These are phyloP conservation scores for Kodamaea sp. DNA, from an alignment of 1,139 yeast species.

Conservation along the genomic window DNA sequence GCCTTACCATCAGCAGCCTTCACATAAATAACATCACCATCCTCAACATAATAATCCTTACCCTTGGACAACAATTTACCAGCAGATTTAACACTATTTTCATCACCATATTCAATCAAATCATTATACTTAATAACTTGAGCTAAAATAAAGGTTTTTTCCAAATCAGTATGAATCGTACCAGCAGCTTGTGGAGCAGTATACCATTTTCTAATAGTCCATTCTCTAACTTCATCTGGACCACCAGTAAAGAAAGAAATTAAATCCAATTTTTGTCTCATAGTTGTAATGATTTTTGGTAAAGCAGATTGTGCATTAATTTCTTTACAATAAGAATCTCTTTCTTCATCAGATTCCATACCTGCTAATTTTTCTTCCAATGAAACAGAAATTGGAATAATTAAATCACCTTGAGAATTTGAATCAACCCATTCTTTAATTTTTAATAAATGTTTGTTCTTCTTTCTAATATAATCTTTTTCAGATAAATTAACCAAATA, in stretches of 20 bases:
- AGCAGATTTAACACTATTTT: conserved; percentile 80
- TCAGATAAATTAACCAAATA: conserved; percentile 93
- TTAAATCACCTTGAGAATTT: conserved; percentile 89
- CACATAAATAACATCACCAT: conserved; percentile 85
- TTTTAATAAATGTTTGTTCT: conserved; percentile 87
- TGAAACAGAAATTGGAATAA: conserved; percentile 90
- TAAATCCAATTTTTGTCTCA: conserved; percentile 81
- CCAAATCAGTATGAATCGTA: conserved; percentile 68
- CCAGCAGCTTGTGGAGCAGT: conserved; percentile 91
- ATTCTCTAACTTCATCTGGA: conserved; percentile 82
- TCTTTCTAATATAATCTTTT: conserved; percentile 92
- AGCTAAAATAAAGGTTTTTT: conserved; percentile 48
- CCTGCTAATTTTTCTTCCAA: conserved; percentile 90
- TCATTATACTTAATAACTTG: conserved; percentile 47
- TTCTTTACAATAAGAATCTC: conserved; percentile 83
- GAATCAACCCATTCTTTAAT: conserved; percentile 97
- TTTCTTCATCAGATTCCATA: conserved; percentile 88
- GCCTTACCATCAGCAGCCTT: conserved; percentile 96
- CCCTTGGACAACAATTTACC: conserved; percentile 95
- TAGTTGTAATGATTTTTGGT: conserved; percentile 80
- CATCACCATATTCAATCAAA: conserved; percentile 79
- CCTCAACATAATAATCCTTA: conserved; percentile 90
- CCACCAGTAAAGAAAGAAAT: conserved; percentile 85
- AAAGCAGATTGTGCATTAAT: conserved; percentile 82
- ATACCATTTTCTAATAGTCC: conserved; percentile 83